Evolutionary conservation across 495 filamentous ascomycete species (phyloP), one percentile per base, ranked within the genome.

Genomic region (Annulohypoxylon bovei): DNA sequence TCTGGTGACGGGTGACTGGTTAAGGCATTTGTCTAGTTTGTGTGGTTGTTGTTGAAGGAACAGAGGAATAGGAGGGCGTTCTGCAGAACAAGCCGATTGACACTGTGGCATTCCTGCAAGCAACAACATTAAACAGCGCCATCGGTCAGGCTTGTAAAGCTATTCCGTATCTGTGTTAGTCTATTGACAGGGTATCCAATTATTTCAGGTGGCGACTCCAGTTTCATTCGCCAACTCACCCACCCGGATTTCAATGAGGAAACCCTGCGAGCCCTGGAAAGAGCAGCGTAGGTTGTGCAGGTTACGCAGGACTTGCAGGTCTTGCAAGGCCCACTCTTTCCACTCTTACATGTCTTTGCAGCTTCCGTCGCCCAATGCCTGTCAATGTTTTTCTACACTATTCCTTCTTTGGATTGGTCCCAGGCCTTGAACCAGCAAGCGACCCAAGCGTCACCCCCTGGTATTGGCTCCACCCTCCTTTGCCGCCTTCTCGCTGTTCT

Each of bases 101-200:
- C 69, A 72, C 68, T 71, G 63, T 67, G 63, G 20, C 59, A 72
- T 72, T 68, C 50, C 69, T 72, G 64, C 59, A 64, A 72, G 64
- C 52, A 72, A 72, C 59, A 59, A 35, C n/a, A n/a, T n/a, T n/a
- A n/a, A n/a, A n/a, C 62, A 63, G 62, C 68, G 68, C 58, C 62
- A 59, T 57, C 49, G 63, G 40, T 54, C 47, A 66, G 52, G 44
- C 52, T 59, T 66, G 50, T 16, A 2, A 11, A 42, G 8, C 68
- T 67, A 67, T 14, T 28, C 58, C 27, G 22, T 18, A 6, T 39
- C 16, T 27, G 58, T 53, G 12, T 55, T 71, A 71, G 68, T 39
- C 20, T 42, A 6, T 37, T 14, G 40, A 32, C 39, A 46, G 23
- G 33, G n/a, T 57, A 49, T 56, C 64, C 69, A 72, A 68, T 68